Base-by-base conservation (phyloP, 2,329 filamentous ascomycete genomes). In the Leptographium flavum region DNA sequence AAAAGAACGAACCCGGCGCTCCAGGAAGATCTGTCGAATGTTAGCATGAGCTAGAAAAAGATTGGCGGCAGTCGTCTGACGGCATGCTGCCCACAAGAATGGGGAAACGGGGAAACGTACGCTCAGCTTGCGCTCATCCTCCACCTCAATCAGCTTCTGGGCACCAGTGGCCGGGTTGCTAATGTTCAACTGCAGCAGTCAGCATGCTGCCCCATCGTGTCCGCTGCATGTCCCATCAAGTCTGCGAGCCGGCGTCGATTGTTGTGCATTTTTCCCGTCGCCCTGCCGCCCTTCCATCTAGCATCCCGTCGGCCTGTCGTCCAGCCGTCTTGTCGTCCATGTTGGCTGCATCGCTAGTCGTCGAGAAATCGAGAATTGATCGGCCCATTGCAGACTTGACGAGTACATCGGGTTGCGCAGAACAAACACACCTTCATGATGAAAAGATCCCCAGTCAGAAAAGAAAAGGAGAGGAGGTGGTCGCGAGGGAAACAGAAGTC, bases 51-150 rank as follows among this genome's bases (percentile, higher is more conserved):
- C n/a, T n/a, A n/a, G n/a, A n/a, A n/a, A n/a, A n/a, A n/a, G 32
- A 19, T n/a, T 22, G 35, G 17, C 25, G 25, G 32, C 32, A 27
- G n/a, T n/a, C n/a, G n/a, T n/a, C n/a, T n/a, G n/a, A n/a, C n/a
- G n/a, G n/a, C n/a, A n/a, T n/a, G n/a, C n/a, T n/a, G n/a, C n/a
- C 15, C 39, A 14, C 17, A 17, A 15, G 11, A 37, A 36, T 25
- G 22, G 43, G 42, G 41, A n/a, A n/a, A n/a, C n/a, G 22, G 25
- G 28, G 6, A 11, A 55, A 76, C 78, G 66, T 80, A 83, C 83
- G 72, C 86, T 85, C 79, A 96, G 81, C 81, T 94, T 95, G 74
- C 88, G 87, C 74, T 98, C 93, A 84, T 98, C 93, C 66, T 98
- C 92, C 62, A 98, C 74, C 61, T 98, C 93, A 75, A 98, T 82